Evolutionary conservation across 139 green algal genomes (phyloP), one percentile per base, ranked within the genome.

Genomic region (Coelastrella sp.): DNA sequence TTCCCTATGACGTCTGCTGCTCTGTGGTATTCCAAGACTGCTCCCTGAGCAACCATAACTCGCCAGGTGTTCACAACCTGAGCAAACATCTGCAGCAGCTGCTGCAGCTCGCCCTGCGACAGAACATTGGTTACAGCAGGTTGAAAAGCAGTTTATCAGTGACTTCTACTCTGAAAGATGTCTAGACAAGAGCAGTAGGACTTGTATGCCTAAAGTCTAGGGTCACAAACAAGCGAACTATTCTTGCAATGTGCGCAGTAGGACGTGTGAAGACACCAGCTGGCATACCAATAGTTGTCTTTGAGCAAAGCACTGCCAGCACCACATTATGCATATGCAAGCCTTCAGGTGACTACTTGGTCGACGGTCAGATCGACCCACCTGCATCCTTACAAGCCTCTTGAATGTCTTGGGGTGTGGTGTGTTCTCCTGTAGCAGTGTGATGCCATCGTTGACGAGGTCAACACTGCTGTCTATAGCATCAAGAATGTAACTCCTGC

Each of bases 401-500:
- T 8, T 58, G 84, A 85, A 76, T 6, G 60, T 57, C 78, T 75
- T 57, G 5, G 14, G 47, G 11, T 61, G 60, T 11, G 90, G 60
- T 68, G 10, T 16, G 16, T 66, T 19, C 59, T 83, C 86, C 59
- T 61, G 10, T 59, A 94, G 85, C 88, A 75, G 16, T 17, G 14
- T 47, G 3, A 96, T 89, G 22, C 92, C 94, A 4, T 59, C 78
- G 66, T 95, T 96, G 57, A 95, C 86, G 0, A 89, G 73, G 11
- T 93, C 92, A 22, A 94, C 86, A 65, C 80, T 92, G 58, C 76
- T 75, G 90, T 96, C 94, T 54, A 96, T 59, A 7, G 90, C 92
- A 90, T 96, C 93, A 6, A 96, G 74, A 17, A 96, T 23, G 88
- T 95, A 94, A 56, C 75, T 87, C 75, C 94, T 92, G 7, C 57